Conservation (phyloP, 2,329 filamentous ascomycete species). For the Monilinia fructicola region DNA sequence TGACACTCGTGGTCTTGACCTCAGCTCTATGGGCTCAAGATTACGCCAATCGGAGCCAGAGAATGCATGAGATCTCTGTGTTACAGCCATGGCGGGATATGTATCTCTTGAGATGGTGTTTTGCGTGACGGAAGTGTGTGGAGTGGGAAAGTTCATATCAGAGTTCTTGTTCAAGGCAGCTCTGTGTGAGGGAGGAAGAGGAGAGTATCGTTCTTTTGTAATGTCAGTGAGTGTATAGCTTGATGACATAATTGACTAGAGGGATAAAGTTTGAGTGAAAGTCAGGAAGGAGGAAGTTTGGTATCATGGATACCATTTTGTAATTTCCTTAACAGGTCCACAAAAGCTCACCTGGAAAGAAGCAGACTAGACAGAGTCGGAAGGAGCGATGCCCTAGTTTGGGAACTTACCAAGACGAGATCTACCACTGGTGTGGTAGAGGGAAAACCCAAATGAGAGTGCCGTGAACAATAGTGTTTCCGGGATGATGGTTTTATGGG, state of each 20-base stretch:
- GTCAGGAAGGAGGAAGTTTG: not conserved
- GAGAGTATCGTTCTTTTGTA: not conserved
- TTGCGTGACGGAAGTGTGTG: not conserved
- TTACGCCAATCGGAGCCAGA: conserved; percentile 11
- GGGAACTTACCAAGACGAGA: conserved; percentile 9
- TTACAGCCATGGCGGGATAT: conserved; percentile 6
- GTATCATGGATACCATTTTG: not conserved
- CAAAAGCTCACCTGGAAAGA: not conserved
- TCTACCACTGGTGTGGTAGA: not conserved
- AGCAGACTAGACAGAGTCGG: not conserved
- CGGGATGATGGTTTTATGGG: not conserved
- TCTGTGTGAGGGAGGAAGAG: conserved; percentile 1
- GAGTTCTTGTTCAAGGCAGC: not conserved
- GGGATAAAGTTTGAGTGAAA: not conserved
- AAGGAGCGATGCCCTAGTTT: not conserved
- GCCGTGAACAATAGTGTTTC: not conserved
- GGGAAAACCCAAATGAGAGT: not conserved
- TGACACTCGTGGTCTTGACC: conserved; percentile 3
- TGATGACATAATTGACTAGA: not conserved
- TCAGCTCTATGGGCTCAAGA: conserved; percentile 8
- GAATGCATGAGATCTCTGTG: not conserved
- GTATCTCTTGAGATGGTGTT: not conserved
- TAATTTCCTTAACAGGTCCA: not conserved
- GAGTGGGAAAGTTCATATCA: conserved; percentile 12
- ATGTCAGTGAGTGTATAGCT: not conserved